phyloP scores from a whole-genome alignment of 1,284 basidiomycete genomes.

The Leccinum fuscescens region DNA sequence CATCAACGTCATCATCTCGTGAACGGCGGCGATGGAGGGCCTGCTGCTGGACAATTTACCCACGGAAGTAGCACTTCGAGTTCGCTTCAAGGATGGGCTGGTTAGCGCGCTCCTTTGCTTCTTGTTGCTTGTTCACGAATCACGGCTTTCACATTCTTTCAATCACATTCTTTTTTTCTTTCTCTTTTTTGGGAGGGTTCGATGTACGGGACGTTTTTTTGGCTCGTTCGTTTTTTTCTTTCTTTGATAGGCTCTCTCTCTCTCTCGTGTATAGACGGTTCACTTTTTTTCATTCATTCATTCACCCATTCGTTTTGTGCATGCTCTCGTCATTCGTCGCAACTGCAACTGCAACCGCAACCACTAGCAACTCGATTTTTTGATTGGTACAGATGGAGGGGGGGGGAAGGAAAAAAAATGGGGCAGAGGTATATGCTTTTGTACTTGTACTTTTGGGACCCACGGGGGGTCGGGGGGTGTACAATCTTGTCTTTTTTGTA shows the following conservation, averaged over 20 bases:
- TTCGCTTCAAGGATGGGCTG: slow-evolving; percentile 33
- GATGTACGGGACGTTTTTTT: background rate
- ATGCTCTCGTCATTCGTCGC: background rate
- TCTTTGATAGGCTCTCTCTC: background rate
- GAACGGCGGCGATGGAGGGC: slow-evolving; percentile 9
- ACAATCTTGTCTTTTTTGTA: no score
- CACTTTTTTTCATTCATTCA: background rate
- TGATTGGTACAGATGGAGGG: background rate
- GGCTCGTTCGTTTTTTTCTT: background rate
- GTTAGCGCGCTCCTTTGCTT: slow-evolving; percentile 10
- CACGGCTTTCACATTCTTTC: background rate
- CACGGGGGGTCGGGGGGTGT: background rate
- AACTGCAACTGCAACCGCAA: background rate
- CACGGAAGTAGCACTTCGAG: slow-evolving; percentile 26
- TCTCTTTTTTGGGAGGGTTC: background rate
- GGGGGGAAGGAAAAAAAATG: background rate
- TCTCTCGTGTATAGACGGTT: slow-evolving; percentile 11
- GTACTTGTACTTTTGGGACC: background rate
- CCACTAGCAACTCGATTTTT: background rate
- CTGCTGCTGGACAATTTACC: slow-evolving; percentile 13
- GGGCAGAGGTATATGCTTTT: background rate
- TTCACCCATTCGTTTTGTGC: background rate
- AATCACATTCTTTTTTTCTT: background rate
- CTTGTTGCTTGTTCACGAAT: background rate
- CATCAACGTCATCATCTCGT: background rate